A percentile compares a stretch with the other conserved stretches of the same genome.
These are phyloP conservation scores for Rhodotorula paludigena DNA, from an alignment of 768 basidiomycete genomes.

Conservation along the genomic window DNA sequence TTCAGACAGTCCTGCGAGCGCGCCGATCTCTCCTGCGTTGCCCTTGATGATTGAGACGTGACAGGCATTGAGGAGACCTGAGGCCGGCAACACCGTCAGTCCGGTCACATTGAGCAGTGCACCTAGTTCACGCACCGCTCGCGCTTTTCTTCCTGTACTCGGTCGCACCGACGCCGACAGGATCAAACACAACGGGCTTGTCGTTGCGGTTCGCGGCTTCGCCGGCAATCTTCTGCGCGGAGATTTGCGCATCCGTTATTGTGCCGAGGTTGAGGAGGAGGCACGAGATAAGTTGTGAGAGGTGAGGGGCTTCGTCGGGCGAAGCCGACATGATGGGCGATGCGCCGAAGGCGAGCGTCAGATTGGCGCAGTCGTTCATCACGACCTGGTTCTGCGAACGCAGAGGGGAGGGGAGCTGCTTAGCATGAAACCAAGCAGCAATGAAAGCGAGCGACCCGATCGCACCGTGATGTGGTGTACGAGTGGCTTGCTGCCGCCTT, in stretches of 20 bases:
- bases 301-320: slow-evolving; percentile 72
- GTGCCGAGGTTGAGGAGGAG: slow-evolving; percentile 86
- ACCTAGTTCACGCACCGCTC: slow-evolving; percentile 56
- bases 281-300: slow-evolving; percentile 61
- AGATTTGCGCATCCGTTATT: slow-evolving; percentile 55
- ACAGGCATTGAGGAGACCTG: slow-evolving; percentile 35
- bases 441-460: background rate
- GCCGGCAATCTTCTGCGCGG: slow-evolving; percentile 63
- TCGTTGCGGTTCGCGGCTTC: slow-evolving; percentile 58
- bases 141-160: slow-evolving; percentile 61
- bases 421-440: background rate
- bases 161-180: slow-evolving; percentile 85
- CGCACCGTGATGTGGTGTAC: slow-evolving; percentile 60
- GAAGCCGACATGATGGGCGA: slow-evolving; percentile 93
- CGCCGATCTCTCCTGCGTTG: slow-evolving; percentile 81
- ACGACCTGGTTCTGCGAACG: slow-evolving; percentile 64
- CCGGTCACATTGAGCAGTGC: too few species aligned
- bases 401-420: rapidly evolving
- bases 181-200: slow-evolving; percentile 82
- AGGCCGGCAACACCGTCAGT: too few species aligned
- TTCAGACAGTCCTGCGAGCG: slow-evolving; percentile 69
- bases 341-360: slow-evolving; percentile 77
- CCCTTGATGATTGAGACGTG: slow-evolving; percentile 79
- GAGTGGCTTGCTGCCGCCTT: slow-evolving; percentile 55
- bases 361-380: slow-evolving; percentile 37